phyloP scores from a whole-genome alignment of 768 basidiomycete species.

The Tremella yokohamensis region DNA sequence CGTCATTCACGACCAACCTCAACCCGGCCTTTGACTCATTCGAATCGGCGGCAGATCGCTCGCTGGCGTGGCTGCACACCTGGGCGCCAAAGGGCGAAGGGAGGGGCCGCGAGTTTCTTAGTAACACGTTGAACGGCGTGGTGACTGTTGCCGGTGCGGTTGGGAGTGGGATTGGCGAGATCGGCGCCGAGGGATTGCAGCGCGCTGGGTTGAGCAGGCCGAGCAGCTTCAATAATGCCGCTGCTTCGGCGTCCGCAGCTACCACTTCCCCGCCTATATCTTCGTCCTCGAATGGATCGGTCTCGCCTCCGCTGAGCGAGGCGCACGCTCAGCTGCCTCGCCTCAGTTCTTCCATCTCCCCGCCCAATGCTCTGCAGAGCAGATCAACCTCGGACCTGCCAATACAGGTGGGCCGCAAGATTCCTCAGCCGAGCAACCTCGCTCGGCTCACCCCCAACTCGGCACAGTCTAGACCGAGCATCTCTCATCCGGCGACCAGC shows the following conservation, averaged over 20 bases:
- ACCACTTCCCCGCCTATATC: neutral
- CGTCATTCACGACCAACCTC: neutral
- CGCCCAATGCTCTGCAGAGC: constrained; percentile 15
- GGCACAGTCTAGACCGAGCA: neutral
- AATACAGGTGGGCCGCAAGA: constrained; percentile 10
- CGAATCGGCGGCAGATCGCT: constrained; percentile 27
- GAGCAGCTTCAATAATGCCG: constrained; percentile 11
- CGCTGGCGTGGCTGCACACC: constrained; percentile 33
- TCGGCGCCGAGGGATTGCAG: neutral
- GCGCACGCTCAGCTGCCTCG: neutral
- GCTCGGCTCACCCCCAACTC: constrained; percentile 19
- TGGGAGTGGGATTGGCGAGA: constrained; percentile 19
- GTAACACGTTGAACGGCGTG: constrained; percentile 35
- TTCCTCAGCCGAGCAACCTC: constrained; percentile 39
- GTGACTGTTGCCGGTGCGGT: constrained; percentile 41
- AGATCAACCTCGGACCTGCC: constrained; percentile 21
- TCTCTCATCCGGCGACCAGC: constrained; percentile 2
- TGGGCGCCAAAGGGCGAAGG: constrained; percentile 46
- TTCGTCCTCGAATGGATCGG: constrained; percentile 5
- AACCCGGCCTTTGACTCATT: neutral
- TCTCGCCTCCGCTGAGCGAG: neutral
- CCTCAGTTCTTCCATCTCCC: constrained; percentile 7
- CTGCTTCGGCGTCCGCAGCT: neutral
- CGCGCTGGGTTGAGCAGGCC: constrained; percentile 4
- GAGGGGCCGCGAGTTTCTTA: constrained; percentile 32